Percentiles rank a stretch among this genome's conserved stretches.
phyloP scores from a whole-genome alignment of 352 stramenopile species.

The Globisporangium canariense region DNA sequence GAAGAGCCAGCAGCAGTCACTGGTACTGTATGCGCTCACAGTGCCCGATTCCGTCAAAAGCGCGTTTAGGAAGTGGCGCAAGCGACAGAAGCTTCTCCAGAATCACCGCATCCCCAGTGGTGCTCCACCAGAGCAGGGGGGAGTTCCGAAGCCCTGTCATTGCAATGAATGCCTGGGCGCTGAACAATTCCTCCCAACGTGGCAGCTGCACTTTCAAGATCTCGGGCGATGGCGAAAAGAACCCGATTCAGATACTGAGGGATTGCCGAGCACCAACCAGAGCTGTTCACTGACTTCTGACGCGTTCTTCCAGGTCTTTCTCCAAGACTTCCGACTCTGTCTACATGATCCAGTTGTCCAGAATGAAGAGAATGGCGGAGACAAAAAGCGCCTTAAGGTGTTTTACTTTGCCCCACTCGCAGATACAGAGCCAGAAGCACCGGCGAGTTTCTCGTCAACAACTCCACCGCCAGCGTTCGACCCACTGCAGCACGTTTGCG shows the following conservation, averaged over 20 bases:
- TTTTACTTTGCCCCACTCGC: constrained; percentile 31
- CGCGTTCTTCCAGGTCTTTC: constrained; percentile 32
- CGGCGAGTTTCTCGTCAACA: neutral
- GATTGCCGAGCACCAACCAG: neutral
- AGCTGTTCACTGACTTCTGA: constrained; percentile 14
- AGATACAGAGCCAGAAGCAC: neutral
- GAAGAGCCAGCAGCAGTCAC: neutral
- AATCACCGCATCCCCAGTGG: constrained; percentile 35
- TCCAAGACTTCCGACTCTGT: constrained; percentile 24
- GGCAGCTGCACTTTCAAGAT: constrained; percentile 53
- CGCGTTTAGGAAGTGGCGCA: constrained; percentile 40
- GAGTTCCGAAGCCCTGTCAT: constrained; percentile 41
- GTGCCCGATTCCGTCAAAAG: constrained; percentile 27
- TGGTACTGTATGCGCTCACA: constrained; percentile 31
- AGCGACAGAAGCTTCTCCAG: constrained; percentile 31
- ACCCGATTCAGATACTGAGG: neutral
- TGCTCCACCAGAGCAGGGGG: constrained; percentile 29
- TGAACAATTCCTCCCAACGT: constrained; percentile 46
- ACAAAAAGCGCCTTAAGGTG: constrained; percentile 10
- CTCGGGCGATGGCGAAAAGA: constrained; percentile 36
- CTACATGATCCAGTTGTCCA: constrained; percentile 13
- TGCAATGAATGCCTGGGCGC: constrained; percentile 51
- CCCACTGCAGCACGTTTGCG: constrained; percentile 29
- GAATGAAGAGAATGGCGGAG: neutral
- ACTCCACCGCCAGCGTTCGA: constrained; percentile 21